Conservation (phyloP, 768 basidiomycete species). For the Suillus placidus region DNA sequence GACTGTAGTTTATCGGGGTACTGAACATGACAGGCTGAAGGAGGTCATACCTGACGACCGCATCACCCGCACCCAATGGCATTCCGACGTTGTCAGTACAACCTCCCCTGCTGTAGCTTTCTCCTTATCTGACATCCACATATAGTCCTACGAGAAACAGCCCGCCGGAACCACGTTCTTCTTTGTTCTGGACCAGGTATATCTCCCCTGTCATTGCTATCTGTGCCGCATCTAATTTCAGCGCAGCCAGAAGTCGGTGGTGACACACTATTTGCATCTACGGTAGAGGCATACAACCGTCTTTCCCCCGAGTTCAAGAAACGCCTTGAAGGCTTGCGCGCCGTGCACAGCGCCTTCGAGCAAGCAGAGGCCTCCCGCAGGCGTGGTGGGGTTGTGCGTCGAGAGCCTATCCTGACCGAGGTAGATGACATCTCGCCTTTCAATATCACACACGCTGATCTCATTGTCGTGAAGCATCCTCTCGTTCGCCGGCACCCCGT, state of each 20-base stretch:
- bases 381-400: slow-evolving; percentile 48
- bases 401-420: slow-evolving; percentile 52
- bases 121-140: neutral
- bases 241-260: slow-evolving; percentile 41
- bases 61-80: slow-evolving; percentile 49
- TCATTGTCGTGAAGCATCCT: slow-evolving; percentile 42
- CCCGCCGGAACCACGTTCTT: slow-evolving; percentile 60
- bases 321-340: slow-evolving; percentile 56
- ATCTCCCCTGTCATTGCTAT: neutral
- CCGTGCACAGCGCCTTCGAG: slow-evolving; percentile 56
- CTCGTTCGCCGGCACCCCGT: slow-evolving; percentile 61
- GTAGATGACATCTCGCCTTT: slow-evolving; percentile 25
- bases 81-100: slow-evolving; percentile 53
- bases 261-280: slow-evolving; percentile 59
- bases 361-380: slow-evolving; percentile 52
- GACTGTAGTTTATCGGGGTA: slow-evolving; percentile 51
- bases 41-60: slow-evolving; percentile 48
- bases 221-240: slow-evolving; percentile 22
- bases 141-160: slow-evolving; percentile 55
- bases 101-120: neutral
- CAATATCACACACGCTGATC: slow-evolving; percentile 5
- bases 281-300: slow-evolving; percentile 61
- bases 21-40: slow-evolving; percentile 43
- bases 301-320: slow-evolving; percentile 61
- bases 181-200: slow-evolving; percentile 54